These are phyloP conservation scores for Alternaria triticimaculans DNA, from an alignment of 2,329 filamentous ascomycete genomes.

Conservation along the genomic window DNA sequence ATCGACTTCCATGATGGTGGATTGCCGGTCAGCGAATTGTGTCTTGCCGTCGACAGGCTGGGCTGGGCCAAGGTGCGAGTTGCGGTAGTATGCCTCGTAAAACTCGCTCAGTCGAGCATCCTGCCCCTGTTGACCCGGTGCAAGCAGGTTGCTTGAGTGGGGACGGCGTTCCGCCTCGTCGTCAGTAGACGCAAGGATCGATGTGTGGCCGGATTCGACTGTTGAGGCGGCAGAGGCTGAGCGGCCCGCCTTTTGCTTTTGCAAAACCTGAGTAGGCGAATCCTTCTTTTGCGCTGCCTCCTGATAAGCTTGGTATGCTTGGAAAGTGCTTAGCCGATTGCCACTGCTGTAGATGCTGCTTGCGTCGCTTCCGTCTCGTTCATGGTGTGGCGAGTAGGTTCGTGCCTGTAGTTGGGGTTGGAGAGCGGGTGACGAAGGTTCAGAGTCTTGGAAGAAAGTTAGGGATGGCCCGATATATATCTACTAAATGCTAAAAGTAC, in stretches of 20 bases:
- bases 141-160: constrained; percentile 23
- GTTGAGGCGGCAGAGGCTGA: constrained; percentile 25
- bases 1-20: constrained; percentile 40
- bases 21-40: constrained; percentile 26
- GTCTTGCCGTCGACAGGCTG: constrained; percentile 15
- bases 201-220: constrained; percentile 29
- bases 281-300: constrained; percentile 6
- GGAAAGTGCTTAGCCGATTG: constrained; percentile 29
- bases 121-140: constrained; percentile 20
- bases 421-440: constrained; percentile 18
- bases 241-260: constrained; percentile 5
- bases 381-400: constrained; percentile 33
- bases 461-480: constrained; percentile 30
- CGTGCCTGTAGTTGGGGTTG: constrained; percentile 17
- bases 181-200: constrained; percentile 16
- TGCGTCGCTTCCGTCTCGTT: constrained; percentile 39
- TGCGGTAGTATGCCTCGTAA: constrained; percentile 49
- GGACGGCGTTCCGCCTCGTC: constrained; percentile 23
- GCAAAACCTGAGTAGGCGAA: background rate
- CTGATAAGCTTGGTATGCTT: constrained; percentile 24
- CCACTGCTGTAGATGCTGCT: constrained; percentile 44
- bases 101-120: constrained; percentile 47
- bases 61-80: constrained; percentile 28
- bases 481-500: constrained; percentile 36
- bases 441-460: constrained; percentile 33